Base-by-base conservation (phyloP, 768 basidiomycete species). In the Pholiota molesta region DNA sequence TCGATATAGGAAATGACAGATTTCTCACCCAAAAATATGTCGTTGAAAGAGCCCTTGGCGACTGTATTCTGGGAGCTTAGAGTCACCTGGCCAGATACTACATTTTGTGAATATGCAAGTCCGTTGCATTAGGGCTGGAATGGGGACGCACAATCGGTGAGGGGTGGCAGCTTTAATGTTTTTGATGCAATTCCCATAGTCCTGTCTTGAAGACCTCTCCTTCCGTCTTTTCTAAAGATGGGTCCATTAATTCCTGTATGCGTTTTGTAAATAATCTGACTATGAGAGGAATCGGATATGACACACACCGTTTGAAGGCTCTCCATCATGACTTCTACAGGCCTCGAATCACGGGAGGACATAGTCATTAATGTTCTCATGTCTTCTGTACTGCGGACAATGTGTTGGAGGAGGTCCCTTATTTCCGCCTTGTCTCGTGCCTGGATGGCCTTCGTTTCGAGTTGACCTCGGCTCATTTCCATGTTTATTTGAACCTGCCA, bases 71-170 rank as follows among this genome's bases (percentile, higher is more conserved):
- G 69, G 26, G 70, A 71, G n/a, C 64, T 69, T 44, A 71, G 40
- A 14, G 68, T 69, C 13, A 84, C 73, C 65, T 79, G 79, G 13
- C 80, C 79, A 31, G 79, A 78, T 33, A 82, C 80, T 80, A 40
- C 3, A 44, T 28, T 28, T n/a, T 11, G 58, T 40, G 17, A 37
- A n/a, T 35, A 40, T 16, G 13, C 13, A 26, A 9, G 11, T 57
- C 52, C 40, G 37, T 45, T 42, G n/a, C 40, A 54, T 61, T 21
- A 59, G n/a, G n/a, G 55, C 54, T 54, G 8, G 19, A n/a, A 56
- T 49, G 11, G 37, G 21, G 19, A 65, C 78, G 55, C 65, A 82
- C 80, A 66, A 64, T 83, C 77, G 29, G 73, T 74, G 52, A 80
- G 68, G 3, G 81, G 81, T 28, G 81, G 81, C 9, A 82, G 66